These are phyloP conservation scores for Neocallimastix lanati DNA, from an alignment of 192 early-diverging fungal species.

Conservation along the genomic window DNA sequence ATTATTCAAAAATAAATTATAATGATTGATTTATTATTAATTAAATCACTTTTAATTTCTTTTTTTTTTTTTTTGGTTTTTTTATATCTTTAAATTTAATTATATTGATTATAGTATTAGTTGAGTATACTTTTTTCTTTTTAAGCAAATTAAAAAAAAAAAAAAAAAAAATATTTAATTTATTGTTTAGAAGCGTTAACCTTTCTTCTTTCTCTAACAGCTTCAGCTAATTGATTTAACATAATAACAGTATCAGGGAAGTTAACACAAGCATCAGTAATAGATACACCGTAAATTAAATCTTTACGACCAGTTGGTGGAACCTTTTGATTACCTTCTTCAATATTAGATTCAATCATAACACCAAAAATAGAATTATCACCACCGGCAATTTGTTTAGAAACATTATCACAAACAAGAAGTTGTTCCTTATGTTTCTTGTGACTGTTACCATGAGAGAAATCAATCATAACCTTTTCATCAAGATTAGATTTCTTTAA, in stretches of 20 bases:
- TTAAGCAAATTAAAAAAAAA: too few species aligned
- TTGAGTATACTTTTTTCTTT: too few species aligned
- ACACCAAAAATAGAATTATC: constrained; percentile 54
- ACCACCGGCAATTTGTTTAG: constrained; percentile 52
- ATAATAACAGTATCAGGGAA: constrained; percentile 67
- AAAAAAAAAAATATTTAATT: background rate
- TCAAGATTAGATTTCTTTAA: constrained; percentile 42
- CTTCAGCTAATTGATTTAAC: constrained; percentile 56
- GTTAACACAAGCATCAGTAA: constrained; percentile 86
- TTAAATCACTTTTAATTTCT: too few species aligned
- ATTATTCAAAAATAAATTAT: too few species aligned
- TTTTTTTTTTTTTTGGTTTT: too few species aligned
- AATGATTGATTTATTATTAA: too few species aligned
- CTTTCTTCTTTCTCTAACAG: constrained; percentile 37
- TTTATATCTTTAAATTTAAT: too few species aligned
- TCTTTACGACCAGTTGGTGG: constrained; percentile 36
- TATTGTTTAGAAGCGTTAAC: background rate
- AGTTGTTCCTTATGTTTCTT: constrained; percentile 83
- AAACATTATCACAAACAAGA: constrained; percentile 45
- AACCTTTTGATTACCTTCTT: constrained; percentile 74
- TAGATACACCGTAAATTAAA: constrained; percentile 71
- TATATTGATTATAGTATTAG: too few species aligned
- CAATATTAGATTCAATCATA: constrained; percentile 86
- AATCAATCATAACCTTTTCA: constrained; percentile 80
- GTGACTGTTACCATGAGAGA: constrained; percentile 77